Evolutionary conservation across 495 filamentous ascomycete species (phyloP).

Genomic region (Pseudevernia furfuracea): DNA sequence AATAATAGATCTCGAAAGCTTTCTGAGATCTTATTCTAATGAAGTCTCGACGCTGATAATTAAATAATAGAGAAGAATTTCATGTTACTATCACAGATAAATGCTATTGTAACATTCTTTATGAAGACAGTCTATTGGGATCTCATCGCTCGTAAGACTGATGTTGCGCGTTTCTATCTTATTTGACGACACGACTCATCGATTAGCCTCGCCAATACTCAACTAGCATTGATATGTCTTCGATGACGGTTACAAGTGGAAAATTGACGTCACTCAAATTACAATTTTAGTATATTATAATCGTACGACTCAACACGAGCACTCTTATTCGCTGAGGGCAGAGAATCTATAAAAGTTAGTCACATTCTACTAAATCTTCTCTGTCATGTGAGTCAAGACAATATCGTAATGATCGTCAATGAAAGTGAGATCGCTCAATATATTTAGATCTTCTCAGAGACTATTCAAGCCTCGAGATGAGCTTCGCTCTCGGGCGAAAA

Average conservation of each 20-base stretch:
- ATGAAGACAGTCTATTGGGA: background rate
- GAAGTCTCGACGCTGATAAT: background rate
- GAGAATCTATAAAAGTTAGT: background rate
- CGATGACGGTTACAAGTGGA: background rate
- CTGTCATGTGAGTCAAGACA: constrained; percentile 29
- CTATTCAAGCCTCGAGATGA: constrained; percentile 21
- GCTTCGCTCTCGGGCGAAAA: constrained; percentile 21
- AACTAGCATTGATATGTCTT: background rate
- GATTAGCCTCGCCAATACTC: no score
- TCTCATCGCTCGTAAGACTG: background rate
- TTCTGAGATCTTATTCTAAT: background rate
- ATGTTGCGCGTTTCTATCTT: background rate
- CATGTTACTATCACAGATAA: background rate
- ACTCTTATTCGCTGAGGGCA: constrained; percentile 3
- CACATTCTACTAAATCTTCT: constrained; percentile 1
- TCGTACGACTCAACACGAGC: constrained; percentile 3
- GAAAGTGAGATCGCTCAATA: constrained; percentile 35
- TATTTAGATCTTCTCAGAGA: constrained; percentile 34
- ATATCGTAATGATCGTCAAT: constrained; percentile 26
- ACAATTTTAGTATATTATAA: constrained; percentile 6
- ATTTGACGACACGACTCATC: background rate
- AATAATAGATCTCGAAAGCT: background rate
- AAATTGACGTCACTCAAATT: background rate
- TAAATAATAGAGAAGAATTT: background rate
- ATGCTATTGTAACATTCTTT: background rate